Evolutionary conservation across 345 rosid genomes (phyloP).

Genomic region (Syzygium oleosum): DNA sequence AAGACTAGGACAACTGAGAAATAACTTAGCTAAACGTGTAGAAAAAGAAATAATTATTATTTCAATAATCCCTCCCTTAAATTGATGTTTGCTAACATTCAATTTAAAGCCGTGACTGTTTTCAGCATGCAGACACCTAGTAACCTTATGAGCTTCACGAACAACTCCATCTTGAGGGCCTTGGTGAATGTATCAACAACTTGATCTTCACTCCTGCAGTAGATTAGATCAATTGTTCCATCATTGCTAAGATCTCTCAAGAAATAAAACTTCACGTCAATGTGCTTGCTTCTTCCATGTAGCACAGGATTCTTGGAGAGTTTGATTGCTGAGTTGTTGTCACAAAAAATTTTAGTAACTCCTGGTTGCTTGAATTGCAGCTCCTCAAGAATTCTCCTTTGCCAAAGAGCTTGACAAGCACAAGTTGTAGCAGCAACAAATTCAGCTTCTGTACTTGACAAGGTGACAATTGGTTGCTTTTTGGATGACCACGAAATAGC

Average conservation of each 20-base stretch:
- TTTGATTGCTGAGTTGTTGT: not conserved
- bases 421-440: not conserved
- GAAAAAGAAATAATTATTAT: too few species aligned
- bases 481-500: conserved; percentile 1
- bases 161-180: not conserved
- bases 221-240: not conserved
- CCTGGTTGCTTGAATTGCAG: not conserved
- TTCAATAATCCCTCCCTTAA: not conserved
- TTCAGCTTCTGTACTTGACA: not conserved
- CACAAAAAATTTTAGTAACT: not conserved
- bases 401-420: conserved; percentile 3
- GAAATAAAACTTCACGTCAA: not conserved
- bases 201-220: not conserved
- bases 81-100: not conserved
- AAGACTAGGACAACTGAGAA: too few species aligned
- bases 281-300: not conserved
- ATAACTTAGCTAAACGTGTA: not conserved
- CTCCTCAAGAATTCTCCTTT: not conserved
- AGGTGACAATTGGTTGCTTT: not conserved
- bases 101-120: not conserved
- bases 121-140: not conserved
- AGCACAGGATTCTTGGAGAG: not conserved
- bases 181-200: not conserved
- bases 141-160: too few species aligned
- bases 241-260: not conserved